Conservation (phyloP, 768 basidiomycete species). For the Tulasnella calospora region DNA sequence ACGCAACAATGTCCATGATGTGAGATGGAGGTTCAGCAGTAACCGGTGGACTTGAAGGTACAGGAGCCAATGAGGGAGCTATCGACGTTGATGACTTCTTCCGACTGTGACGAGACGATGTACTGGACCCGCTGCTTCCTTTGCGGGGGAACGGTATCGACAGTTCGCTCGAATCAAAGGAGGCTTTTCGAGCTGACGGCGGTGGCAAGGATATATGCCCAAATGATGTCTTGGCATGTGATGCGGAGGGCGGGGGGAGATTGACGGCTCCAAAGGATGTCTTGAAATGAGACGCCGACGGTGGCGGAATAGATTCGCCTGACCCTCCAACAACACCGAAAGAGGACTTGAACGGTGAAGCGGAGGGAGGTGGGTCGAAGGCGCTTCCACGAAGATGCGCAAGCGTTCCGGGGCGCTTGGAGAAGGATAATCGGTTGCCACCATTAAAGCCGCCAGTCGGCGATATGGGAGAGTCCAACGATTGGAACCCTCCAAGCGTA, state of each 20-base stretch:
- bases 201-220: background rate
- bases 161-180: background rate
- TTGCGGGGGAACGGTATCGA: background rate
- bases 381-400: background rate
- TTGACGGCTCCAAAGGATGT: conserved; percentile 15
- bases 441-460: background rate
- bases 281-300: conserved; percentile 20
- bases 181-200: background rate
- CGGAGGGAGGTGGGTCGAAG: conserved; percentile 20
- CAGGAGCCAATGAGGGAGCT: conserved; percentile 1
- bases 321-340: background rate
- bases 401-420: background rate
- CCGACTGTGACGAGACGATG: background rate
- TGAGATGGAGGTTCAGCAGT: background rate
- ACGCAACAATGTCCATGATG: background rate
- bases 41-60: background rate
- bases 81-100: conserved; percentile 7
- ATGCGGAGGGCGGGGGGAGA: conserved; percentile 16
- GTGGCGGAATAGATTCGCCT: conserved; percentile 4
- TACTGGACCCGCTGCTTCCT: background rate
- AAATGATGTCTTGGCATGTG: conserved; percentile 18
- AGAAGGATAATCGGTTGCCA: background rate
- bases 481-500: background rate
- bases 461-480: background rate
- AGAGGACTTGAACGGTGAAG: conserved; percentile 18